Percentiles rank a stretch among this genome's conserved stretches.
Evolutionary conservation across 768 basidiomycete genomes (phyloP).

Genomic region (Agrocybe pediades): DNA sequence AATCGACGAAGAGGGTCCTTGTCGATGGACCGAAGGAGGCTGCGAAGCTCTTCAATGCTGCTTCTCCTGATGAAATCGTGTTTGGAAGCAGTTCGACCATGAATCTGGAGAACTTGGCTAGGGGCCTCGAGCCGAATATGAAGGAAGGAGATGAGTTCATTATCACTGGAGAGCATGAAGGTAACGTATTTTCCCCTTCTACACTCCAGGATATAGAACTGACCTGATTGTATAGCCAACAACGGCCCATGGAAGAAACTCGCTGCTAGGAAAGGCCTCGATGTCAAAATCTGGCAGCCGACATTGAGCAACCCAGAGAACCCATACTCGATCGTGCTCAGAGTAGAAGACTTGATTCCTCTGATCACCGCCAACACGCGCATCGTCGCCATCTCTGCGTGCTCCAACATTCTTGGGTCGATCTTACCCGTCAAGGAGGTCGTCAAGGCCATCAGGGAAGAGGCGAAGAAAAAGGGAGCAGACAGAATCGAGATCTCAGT

Average conservation of each 20-base stretch:
- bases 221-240: constrained; percentile 53
- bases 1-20: constrained; percentile 51
- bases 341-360: constrained; percentile 56
- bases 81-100: constrained; percentile 70
- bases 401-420: constrained; percentile 76
- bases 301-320: constrained; percentile 52
- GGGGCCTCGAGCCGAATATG: constrained; percentile 58
- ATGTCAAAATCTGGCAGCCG: constrained; percentile 62
- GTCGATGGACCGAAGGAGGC: constrained; percentile 51
- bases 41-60: constrained; percentile 63
- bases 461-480: constrained; percentile 53
- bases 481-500: constrained; percentile 66
- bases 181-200: constrained; percentile 29
- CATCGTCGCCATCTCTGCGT: constrained; percentile 72
- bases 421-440: constrained; percentile 62
- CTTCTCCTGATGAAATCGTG: constrained; percentile 61
- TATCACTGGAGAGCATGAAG: constrained; percentile 80
- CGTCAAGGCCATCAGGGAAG: constrained; percentile 49
- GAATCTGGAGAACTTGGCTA: constrained; percentile 68
- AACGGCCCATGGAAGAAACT: constrained; percentile 77
- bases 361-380: constrained; percentile 68
- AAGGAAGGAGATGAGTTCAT: constrained; percentile 71
- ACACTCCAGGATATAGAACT: background rate
- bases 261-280: constrained; percentile 54
- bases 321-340: constrained; percentile 63